A percentile compares a stretch with the other conserved stretches of the same genome.
Conservation (phyloP, 2,329 filamentous ascomycete species). For the Fusarium aywerte region DNA sequence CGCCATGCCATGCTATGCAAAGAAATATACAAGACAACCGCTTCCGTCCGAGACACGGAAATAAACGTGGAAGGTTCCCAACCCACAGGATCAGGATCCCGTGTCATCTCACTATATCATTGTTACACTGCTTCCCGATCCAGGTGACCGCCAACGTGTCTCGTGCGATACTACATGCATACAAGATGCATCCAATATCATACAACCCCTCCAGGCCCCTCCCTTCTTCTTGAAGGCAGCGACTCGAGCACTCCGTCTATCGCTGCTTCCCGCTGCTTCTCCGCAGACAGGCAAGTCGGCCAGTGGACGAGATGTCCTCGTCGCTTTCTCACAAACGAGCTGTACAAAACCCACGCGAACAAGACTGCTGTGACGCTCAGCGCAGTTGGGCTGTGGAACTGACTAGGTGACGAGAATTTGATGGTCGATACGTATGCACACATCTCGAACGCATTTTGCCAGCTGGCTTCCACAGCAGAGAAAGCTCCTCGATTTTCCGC, state of each 20-base stretch:
- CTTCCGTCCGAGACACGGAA: constrained; percentile 42
- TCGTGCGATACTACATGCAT: constrained; percentile 34
- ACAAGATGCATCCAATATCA: constrained; percentile 13
- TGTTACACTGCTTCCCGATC: constrained; percentile 40
- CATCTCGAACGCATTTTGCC: constrained; percentile 78
- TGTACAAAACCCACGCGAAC: constrained; percentile 46
- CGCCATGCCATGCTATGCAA: constrained; percentile 24
- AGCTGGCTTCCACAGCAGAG: constrained; percentile 72
- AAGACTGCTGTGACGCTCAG: constrained; percentile 66
- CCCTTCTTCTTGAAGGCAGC: constrained; percentile 34
- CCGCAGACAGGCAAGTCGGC: constrained; percentile 43
- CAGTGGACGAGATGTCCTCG: constrained; percentile 51
- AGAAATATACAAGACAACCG: constrained; percentile 37
- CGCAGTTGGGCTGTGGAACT: constrained; percentile 72
- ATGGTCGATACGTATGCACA: constrained; percentile 74
- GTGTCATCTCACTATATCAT: constrained; percentile 32
- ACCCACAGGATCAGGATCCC: constrained; percentile 32
- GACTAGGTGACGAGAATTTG: constrained; percentile 68
- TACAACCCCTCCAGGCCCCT: constrained; percentile 32
- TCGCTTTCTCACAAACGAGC: constrained; percentile 47
- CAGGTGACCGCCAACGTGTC: constrained; percentile 44
- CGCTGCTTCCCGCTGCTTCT: constrained; percentile 40
- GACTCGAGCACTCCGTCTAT: constrained; percentile 40
- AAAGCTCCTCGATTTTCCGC: constrained; percentile 71
- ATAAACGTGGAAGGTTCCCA: constrained; percentile 42